Conservation (phyloP, 495 filamentous ascomycete species). For the Geopyxis carbonaria region DNA sequence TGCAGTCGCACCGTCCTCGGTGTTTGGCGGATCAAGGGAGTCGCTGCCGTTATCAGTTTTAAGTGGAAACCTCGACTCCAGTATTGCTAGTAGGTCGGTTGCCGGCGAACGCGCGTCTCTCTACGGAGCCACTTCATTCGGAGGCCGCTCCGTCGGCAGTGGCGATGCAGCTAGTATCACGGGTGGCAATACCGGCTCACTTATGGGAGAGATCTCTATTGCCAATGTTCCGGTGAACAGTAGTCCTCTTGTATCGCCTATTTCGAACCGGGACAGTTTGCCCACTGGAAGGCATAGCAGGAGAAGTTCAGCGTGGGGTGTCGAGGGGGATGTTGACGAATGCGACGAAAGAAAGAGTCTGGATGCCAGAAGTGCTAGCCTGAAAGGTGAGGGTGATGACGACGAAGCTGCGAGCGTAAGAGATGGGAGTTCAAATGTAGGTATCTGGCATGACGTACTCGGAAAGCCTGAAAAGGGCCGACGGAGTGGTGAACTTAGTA, state of each 20-base stretch:
- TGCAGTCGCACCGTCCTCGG: slow-evolving; percentile 73
- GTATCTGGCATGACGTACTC: slow-evolving; percentile 20
- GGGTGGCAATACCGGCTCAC: slow-evolving; percentile 6
- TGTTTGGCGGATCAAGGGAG: slow-evolving; percentile 81
- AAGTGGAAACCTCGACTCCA: slow-evolving; percentile 48
- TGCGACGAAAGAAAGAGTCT: slow-evolving; percentile 12
- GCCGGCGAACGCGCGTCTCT: slow-evolving; percentile 11
- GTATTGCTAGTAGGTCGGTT: slow-evolving; percentile 12
- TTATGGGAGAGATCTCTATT: slow-evolving; percentile 16
- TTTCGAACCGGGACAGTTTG: slow-evolving; percentile 12
- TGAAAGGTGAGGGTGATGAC: slow-evolving; percentile 7
- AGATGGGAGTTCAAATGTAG: slow-evolving; percentile 21
- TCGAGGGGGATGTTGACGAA: slow-evolving; percentile 6
- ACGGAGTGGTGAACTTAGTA: too few relatives aligned
- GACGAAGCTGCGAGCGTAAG: slow-evolving; percentile 13
- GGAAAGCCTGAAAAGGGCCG: too few relatives aligned
- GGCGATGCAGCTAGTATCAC: slow-evolving; percentile 14
- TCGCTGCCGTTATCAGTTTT: slow-evolving; percentile 77
- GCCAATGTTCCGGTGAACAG: slow-evolving; percentile 1
- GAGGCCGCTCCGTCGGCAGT: slow-evolving; percentile 9
- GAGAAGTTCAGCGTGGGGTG: slow-evolving; percentile 9
- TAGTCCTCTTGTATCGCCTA: slow-evolving; percentile 7
- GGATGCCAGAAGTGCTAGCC: slow-evolving; percentile 8
- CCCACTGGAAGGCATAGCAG: slow-evolving; percentile 8
- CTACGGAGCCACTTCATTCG: slow-evolving; percentile 12